phyloP scores from a whole-genome alignment of 495 filamentous ascomycete species.

The Penicillium roqueforti region DNA sequence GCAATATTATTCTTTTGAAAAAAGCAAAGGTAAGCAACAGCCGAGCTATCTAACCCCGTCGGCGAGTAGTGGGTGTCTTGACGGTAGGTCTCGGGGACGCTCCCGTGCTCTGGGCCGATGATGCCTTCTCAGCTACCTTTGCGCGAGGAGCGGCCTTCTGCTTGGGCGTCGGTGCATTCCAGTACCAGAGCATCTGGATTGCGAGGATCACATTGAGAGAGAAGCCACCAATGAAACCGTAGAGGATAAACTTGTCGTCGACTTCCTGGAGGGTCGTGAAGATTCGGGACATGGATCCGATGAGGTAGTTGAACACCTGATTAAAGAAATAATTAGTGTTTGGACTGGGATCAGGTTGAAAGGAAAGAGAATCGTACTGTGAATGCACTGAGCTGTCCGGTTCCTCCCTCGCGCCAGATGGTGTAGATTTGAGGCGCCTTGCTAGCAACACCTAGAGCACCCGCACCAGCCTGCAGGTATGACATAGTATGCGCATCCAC shows the following conservation, averaged over 20 bases:
- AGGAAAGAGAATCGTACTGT: constrained; percentile 59
- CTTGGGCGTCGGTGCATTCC: constrained; percentile 62
- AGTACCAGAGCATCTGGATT: constrained; percentile 92
- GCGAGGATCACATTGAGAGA: constrained; percentile 81
- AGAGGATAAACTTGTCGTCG: constrained; percentile 89
- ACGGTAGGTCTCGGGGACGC: constrained; percentile 28
- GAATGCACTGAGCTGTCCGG: constrained; percentile 93
- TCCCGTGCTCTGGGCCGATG: constrained; percentile 36
- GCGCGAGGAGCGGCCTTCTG: constrained; percentile 38
- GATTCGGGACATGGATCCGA: constrained; percentile 85
- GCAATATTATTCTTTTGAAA: constrained; percentile 10
- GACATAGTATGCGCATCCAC: constrained; percentile 64
- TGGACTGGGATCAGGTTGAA: background rate
- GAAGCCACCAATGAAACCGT: constrained; percentile 87
- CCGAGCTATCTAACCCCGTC: constrained; percentile 38
- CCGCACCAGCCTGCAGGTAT: constrained; percentile 80
- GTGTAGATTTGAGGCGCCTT: constrained; percentile 89
- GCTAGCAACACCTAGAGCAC: constrained; percentile 74
- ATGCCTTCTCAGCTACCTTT: constrained; percentile 32
- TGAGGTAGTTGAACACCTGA: constrained; percentile 96
- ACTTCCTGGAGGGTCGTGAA: constrained; percentile 97
- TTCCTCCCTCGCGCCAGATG: constrained; percentile 78
- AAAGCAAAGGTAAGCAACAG: background rate
- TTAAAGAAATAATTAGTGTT: constrained; percentile 9
- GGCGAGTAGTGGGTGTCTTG: constrained; percentile 46